Conservation (phyloP, 495 filamentous ascomycete species). For the Aspergillus homomorphus region DNA sequence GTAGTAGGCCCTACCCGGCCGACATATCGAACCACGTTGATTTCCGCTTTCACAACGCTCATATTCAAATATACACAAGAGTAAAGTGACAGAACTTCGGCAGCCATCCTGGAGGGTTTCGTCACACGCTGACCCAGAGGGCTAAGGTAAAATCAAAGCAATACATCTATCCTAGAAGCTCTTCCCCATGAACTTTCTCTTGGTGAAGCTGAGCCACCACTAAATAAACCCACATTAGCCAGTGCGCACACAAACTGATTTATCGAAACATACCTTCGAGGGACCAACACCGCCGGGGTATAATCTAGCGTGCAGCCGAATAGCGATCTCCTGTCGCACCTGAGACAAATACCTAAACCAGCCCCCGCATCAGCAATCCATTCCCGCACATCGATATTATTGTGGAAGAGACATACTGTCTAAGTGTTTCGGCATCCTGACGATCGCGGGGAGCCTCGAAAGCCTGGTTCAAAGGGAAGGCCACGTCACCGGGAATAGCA, state of each 20-base stretch:
- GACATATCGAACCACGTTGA: background rate
- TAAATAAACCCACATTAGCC: slow-evolving; percentile 24
- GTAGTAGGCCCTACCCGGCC: background rate
- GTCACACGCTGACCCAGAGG: slow-evolving; percentile 15
- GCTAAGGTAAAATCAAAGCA: slow-evolving; percentile 17
- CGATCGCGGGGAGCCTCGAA: slow-evolving; percentile 78
- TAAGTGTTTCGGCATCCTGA: slow-evolving; percentile 81
- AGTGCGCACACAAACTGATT: background rate
- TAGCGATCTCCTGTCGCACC: slow-evolving; percentile 85
- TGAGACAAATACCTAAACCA: slow-evolving; percentile 67
- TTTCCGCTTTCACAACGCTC: slow-evolving; percentile 7
- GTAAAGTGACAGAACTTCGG: slow-evolving; percentile 4
- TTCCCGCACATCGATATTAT: slow-evolving; percentile 13
- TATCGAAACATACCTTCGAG: slow-evolving; percentile 64
- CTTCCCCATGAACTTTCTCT: slow-evolving; percentile 99
- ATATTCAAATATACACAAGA: slow-evolving; percentile 14
- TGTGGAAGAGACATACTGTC: slow-evolving; percentile 51
- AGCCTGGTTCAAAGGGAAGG: slow-evolving; percentile 86
- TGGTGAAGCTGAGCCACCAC: slow-evolving; percentile 98
- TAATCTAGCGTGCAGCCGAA: slow-evolving; percentile 74
- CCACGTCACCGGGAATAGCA: slow-evolving; percentile 89
- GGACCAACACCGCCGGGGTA: slow-evolving; percentile 81
- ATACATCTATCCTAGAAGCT: slow-evolving; percentile 54
- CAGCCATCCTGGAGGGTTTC: slow-evolving; percentile 8
- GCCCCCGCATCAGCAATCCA: background rate